Evolutionary conservation across 2,329 filamentous ascomycete genomes (phyloP), one percentile per base, ranked within the genome.

Genomic region (Acrodontium crateriforme): DNA sequence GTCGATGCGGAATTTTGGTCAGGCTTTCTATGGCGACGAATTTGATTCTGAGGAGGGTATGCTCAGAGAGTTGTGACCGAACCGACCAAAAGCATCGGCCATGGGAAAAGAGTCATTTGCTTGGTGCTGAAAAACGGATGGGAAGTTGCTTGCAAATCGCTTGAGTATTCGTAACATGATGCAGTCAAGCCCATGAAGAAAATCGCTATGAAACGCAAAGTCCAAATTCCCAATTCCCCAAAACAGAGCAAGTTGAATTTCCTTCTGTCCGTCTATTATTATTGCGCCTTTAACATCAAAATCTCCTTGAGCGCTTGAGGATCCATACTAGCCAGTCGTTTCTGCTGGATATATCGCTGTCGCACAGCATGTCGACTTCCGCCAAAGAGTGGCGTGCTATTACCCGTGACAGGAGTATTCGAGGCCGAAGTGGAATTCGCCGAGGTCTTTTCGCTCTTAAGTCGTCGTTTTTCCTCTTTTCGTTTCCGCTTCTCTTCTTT

Each of bases 291-390:
- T 32, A 78, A 64, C 74, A 78, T 78, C 41, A 78, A 74, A 46
- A 79, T 79, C 71, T 94, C 84, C 52, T 85, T 87, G 47, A 95
- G 57, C 9, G 84, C 81, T 47, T 78, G 74, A 26, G 75, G 68
- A 53, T 94, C 80, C 60, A 83, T 69, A 33, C 84, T 69, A 2
- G 85, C 84, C 60, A 77, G 71, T 45, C 74, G 75, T 63, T 95
- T 95, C 44, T 89, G 81, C 31, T 78, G 78, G 46, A 95, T 93
- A 54, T 85, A 82, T 35, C 82, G 69, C 41, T 80, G 74, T 38
- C 87, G 66, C 25, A 85, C 72, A 30, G 78, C 69, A 50, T 85
- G 80, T 38, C 83, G 69, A 19, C 35, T 26, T 27, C 46, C 44
- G 9, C 33, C 39, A 12, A 33, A 27, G 16, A 34, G 32, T 15